A percentile compares a stretch with the other conserved stretches of the same genome.
Evolutionary conservation across 2,329 filamentous ascomycete species (phyloP).

Genomic region (Lecanicillium sp.): DNA sequence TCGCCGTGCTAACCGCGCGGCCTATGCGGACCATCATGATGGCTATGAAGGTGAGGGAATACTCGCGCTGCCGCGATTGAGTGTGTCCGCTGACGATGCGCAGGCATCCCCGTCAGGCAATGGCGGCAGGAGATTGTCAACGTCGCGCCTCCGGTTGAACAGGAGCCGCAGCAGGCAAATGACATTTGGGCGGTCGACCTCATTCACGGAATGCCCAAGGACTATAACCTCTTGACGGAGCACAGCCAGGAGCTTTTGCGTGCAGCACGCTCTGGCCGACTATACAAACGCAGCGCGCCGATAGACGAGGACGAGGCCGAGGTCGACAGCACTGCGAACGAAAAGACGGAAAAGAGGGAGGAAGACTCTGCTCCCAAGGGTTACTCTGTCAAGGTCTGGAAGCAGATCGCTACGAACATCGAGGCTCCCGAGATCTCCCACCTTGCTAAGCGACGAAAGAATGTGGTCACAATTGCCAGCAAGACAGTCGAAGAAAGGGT

Average conservation of each 20-base stretch:
- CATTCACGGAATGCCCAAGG: slow-evolving; percentile 76
- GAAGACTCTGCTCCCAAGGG: slow-evolving; percentile 51
- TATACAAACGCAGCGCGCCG: slow-evolving; percentile 66
- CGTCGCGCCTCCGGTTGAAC: slow-evolving; percentile 58
- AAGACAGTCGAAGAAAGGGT: slow-evolving; percentile 40
- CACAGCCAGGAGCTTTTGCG: slow-evolving; percentile 79
- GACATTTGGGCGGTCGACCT: slow-evolving; percentile 71
- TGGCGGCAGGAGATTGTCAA: slow-evolving; percentile 71
- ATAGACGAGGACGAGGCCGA: slow-evolving; percentile 55
- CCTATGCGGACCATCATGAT: slow-evolving; percentile 55
- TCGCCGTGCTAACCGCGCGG: slow-evolving; percentile 50
- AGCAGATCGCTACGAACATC: slow-evolving; percentile 53
- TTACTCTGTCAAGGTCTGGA: slow-evolving; percentile 55
- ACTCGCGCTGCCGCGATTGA: background rate
- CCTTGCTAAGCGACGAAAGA: slow-evolving; percentile 57
- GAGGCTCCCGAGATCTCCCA: slow-evolving; percentile 48
- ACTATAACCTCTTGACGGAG: slow-evolving; percentile 68
- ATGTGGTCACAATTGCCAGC: slow-evolving; percentile 51
- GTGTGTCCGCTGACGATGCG: slow-evolving; percentile 16
- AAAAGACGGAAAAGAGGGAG: slow-evolving; percentile 57
- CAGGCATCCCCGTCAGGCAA: slow-evolving; percentile 82
- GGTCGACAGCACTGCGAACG: slow-evolving; percentile 36
- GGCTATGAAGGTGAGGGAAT: slow-evolving; percentile 55
- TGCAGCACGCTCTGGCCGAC: slow-evolving; percentile 68
- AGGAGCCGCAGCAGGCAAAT: slow-evolving; percentile 57